Evolutionary conservation across 805 yeast genomes (phyloP), one percentile per base, ranked within the genome.

Genomic region (Candida boidinii): DNA sequence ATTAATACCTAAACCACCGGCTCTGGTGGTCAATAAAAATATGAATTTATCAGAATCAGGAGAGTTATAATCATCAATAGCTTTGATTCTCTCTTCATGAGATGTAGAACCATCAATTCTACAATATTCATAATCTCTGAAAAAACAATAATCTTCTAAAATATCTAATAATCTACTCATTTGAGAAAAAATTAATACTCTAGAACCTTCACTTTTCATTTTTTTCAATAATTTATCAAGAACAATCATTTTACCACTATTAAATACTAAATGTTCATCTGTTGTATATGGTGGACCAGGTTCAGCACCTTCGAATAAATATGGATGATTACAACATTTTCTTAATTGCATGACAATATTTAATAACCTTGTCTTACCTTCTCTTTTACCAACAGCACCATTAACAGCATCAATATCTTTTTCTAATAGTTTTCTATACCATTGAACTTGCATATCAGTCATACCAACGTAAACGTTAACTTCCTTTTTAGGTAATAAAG

Each of bases 271-370:
- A 58, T 90, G 97, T 55, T 88, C 96, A 56, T 87, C 96, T 1
- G 94, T 90, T 1, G 96, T 90, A 50, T 68, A 90, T 1, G 97
- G 97, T 1, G 97, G 97, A 8, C 97, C 97, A 0, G 96, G 97
- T 56, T 88, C 97, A 2, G 97, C 98, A n/a, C 98, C 97, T 54
- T 90, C 97, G 50, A 92, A 92, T 34, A 90, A 62, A 56, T 92
- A 90, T 0, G 97, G 97, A 58, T 92, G 98, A 53, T 92, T 90
- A 55, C 97, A 90, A 56, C 97, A 90, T 56, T 90, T 90, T 49
- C 97, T 70, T 42, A 90, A 66, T 58, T 90, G 97, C 97, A 90
- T 90, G 11, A 90, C 97, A 47, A 90, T 90, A 51, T 90, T 90
- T 37, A 90, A 66, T 40, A 92, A 63, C 36, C 97, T 68, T 1